phyloP scores from a whole-genome alignment of 169 alveolate genomes.

The Plasmodium cynomolgi region DNA sequence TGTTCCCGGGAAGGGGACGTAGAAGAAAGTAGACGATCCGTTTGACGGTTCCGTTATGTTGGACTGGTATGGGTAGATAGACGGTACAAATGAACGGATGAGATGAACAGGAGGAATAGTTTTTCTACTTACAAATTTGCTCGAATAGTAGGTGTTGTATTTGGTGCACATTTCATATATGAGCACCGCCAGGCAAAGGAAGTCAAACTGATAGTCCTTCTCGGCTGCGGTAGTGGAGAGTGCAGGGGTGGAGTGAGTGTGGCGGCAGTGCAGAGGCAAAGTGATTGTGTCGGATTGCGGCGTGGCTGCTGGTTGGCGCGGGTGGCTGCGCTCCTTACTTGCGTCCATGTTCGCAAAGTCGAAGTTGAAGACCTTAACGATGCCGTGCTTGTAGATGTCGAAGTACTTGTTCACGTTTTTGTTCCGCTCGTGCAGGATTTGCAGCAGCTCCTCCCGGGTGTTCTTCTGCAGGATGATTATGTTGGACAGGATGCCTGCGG shows the following conservation, averaged over 20 bases:
- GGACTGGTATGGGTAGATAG: background rate
- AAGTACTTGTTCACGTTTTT: constrained; percentile 58
- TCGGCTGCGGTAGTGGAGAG: constrained; percentile 7
- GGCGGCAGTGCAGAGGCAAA: background rate
- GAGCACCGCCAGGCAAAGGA: constrained; percentile 47
- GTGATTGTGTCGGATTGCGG: background rate
- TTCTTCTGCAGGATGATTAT: constrained; percentile 58
- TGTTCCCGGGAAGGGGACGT: background rate
- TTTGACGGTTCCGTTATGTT: background rate
- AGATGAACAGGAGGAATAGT: background rate
- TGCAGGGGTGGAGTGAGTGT: background rate
- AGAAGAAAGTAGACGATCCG: background rate
- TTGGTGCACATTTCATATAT: constrained; percentile 71
- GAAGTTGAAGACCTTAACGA: constrained; percentile 54
- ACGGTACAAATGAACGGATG: background rate
- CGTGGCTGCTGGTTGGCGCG: background rate
- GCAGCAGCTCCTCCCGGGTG: constrained; percentile 51
- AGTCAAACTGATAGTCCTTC: constrained; percentile 66
- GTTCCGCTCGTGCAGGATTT: constrained; percentile 28
- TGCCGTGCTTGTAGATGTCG: constrained; percentile 66
- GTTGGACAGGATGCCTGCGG: constrained; percentile 32
- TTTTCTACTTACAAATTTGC: constrained; percentile 20
- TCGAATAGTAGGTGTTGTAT: constrained; percentile 69
- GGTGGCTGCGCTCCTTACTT: background rate
- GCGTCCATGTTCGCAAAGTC: constrained; percentile 68